phyloP scores from a whole-genome alignment of 2,329 filamentous ascomycete genomes.

The Paramyrothecium sp. region DNA sequence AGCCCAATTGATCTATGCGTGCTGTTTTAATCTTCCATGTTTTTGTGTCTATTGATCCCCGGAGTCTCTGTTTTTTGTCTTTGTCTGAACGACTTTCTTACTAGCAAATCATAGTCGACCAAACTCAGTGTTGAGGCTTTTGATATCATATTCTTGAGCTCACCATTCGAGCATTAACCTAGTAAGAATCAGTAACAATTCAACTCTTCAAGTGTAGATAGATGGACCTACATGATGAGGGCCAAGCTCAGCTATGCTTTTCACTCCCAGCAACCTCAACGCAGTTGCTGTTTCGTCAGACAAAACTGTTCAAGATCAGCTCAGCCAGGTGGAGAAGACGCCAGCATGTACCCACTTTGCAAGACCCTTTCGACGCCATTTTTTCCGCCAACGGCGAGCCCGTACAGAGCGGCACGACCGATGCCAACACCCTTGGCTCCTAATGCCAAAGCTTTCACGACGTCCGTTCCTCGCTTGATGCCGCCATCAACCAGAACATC shows the following conservation, averaged over 20 bases:
- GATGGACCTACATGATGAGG: conserved; percentile 7
- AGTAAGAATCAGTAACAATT: no score
- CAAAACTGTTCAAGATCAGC: conserved; percentile 6
- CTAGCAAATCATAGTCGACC: no score
- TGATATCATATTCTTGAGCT: no score
- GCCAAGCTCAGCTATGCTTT: conserved; percentile 4
- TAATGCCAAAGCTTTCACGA: conserved; percentile 65
- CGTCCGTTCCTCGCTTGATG: conserved; percentile 61
- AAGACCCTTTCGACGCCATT: conserved; percentile 7
- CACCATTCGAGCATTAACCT: no score
- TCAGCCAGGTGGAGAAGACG: neutral
- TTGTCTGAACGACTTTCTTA: no score
- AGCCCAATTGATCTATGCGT: neutral
- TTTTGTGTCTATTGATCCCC: no score
- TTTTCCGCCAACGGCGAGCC: conserved; percentile 9
- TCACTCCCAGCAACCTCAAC: conserved; percentile 10
- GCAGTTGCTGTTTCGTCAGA: conserved; percentile 9
- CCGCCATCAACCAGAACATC: conserved; percentile 66
- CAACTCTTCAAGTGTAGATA: no score
- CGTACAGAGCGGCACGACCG: conserved; percentile 58
- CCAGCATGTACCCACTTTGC: conserved; percentile 6
- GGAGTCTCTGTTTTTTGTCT: no score
- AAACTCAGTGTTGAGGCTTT: no score
- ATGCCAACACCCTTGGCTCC: conserved; percentile 63
- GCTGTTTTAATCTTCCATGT: no score